These are phyloP conservation scores for Clavispora fructus DNA, from an alignment of 805 yeast species.

Conservation along the genomic window DNA sequence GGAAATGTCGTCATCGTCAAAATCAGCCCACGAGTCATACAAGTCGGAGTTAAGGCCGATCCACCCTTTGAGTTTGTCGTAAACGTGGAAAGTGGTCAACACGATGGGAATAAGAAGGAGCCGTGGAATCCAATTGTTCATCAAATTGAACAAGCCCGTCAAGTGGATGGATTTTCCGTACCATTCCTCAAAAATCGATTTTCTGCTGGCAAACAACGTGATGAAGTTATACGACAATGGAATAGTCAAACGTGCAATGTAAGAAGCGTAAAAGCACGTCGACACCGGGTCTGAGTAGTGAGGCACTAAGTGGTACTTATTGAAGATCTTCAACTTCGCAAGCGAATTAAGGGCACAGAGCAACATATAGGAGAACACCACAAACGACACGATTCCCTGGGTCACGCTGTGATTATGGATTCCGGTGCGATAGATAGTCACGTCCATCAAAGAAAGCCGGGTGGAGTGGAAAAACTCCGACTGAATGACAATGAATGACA, in stretches of 20 bases:
- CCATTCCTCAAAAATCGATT: constrained; percentile 61
- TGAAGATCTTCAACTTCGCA: constrained; percentile 64
- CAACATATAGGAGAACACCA: constrained; percentile 60
- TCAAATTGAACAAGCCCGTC: constrained; percentile 65
- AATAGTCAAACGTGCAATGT: constrained; percentile 74
- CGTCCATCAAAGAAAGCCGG: constrained; percentile 54
- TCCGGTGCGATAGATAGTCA: constrained; percentile 32
- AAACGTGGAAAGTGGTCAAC: constrained; percentile 60
- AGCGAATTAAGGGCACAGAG: constrained; percentile 61
- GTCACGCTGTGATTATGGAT: constrained; percentile 15
- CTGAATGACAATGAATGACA: constrained; percentile 57
- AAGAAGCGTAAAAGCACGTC: constrained; percentile 71
- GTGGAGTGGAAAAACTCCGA: constrained; percentile 75
- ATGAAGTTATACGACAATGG: constrained; percentile 78
- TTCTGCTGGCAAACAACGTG: constrained; percentile 52
- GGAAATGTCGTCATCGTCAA: constrained; percentile 24
- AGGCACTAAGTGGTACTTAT: constrained; percentile 70
- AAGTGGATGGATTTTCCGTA: constrained; percentile 71
- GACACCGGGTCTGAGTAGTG: constrained; percentile 70
- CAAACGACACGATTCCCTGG: constrained; percentile 36
- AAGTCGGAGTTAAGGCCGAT: constrained; percentile 34
- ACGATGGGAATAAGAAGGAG: constrained; percentile 65
- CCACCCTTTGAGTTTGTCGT: constrained; percentile 49
- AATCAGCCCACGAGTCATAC: constrained; percentile 35
- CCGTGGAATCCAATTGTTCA: constrained; percentile 75